phyloP scores from a whole-genome alignment of 495 filamentous ascomycete species.

The Daldinia vernicosa region DNA sequence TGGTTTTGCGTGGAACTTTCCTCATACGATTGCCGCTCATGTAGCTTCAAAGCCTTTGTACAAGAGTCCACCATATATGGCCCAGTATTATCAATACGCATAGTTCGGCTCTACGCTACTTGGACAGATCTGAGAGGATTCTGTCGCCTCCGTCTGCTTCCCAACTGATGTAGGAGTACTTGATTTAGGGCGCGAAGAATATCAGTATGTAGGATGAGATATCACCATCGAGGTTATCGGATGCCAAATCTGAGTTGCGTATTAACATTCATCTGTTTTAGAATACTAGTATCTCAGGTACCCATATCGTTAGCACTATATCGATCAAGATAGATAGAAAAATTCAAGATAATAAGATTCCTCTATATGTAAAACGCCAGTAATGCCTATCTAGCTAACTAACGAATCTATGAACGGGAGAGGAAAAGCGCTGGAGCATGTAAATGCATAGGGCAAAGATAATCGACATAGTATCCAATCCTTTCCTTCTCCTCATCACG shows the following conservation, averaged over 20 bases:
- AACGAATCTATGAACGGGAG: background rate
- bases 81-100: background rate
- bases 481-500: background rate
- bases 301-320: background rate
- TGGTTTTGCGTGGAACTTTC: constrained; percentile 21
- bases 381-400: background rate
- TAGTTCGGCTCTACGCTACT: background rate
- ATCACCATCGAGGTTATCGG: background rate
- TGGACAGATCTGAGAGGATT: background rate
- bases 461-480: background rate
- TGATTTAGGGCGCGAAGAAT: background rate
- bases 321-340: background rate
- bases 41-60: background rate
- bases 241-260: background rate
- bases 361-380: background rate
- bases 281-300: background rate
- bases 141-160: background rate
- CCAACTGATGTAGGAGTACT: background rate
- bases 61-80: background rate
- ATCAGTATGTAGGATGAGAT: background rate
- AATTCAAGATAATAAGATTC: background rate
- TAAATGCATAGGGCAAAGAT: background rate
- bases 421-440: background rate
- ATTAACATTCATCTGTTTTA: background rate
- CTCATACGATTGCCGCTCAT: background rate